These are phyloP conservation scores for Piper longum DNA, from an alignment of 164 flowering plant species.

Conservation along the genomic window DNA sequence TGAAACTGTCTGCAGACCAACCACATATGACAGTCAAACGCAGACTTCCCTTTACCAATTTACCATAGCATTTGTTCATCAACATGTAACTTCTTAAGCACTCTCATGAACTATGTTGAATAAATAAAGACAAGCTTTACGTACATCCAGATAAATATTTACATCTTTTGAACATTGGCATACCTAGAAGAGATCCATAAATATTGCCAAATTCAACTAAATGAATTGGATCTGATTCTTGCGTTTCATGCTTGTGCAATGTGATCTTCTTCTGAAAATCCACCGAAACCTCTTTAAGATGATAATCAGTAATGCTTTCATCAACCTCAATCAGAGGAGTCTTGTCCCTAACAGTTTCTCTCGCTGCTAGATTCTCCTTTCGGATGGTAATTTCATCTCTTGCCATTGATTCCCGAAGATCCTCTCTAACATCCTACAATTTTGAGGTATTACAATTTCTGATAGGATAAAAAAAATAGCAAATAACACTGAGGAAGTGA, in stretches of 20 bases:
- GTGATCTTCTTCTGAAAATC: slow-evolving; percentile 85
- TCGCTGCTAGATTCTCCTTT: slow-evolving; percentile 43
- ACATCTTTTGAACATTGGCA: background rate
- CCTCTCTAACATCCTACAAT: slow-evolving; percentile 75
- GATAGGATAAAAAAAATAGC: slow-evolving; percentile 9
- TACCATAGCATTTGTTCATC: too few relatives aligned
- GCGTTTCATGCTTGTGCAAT: slow-evolving; percentile 45
- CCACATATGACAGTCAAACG: background rate
- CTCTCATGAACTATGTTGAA: too few relatives aligned
- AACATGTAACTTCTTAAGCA: too few relatives aligned
- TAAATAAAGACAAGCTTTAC: too few relatives aligned
- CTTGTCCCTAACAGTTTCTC: slow-evolving; percentile 13
- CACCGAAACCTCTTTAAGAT: slow-evolving; percentile 19
- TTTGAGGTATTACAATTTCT: background rate
- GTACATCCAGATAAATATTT: background rate
- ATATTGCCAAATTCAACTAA: slow-evolving; percentile 15
- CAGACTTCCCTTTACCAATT: too few relatives aligned
- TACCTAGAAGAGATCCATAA: slow-evolving; percentile 38
- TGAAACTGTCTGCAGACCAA: background rate
- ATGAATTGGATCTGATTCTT: slow-evolving; percentile 12
- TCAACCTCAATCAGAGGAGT: slow-evolving; percentile 6
- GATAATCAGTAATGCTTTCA: slow-evolving; percentile 14
- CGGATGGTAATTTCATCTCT: slow-evolving; percentile 52
- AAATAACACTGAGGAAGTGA: background rate
- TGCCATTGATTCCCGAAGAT: slow-evolving; percentile 82